Conservation (phyloP, 163 green algal species). For the Prototheca wickerhamii region DNA sequence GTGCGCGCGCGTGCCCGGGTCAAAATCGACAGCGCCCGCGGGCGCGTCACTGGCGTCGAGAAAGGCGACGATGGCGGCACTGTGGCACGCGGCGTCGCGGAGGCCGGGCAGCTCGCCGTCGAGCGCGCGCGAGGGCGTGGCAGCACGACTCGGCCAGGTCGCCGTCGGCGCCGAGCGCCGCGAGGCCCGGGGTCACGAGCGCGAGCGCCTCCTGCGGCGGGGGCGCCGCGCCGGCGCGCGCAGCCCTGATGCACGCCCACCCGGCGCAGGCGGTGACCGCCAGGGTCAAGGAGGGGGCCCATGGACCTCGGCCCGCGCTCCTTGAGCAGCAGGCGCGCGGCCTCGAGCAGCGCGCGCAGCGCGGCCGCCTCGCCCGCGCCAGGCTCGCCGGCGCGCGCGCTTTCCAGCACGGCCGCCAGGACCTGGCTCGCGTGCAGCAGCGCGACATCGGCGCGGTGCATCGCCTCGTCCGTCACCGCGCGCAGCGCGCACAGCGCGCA, state of each 20-base stretch:
- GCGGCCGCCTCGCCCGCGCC: not conserved
- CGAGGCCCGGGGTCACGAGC: not conserved
- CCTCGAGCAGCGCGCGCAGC: not conserved
- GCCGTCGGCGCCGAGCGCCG: not conserved
- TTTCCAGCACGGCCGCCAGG: not conserved
- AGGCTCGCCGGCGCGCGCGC: not conserved
- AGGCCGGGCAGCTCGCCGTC: not conserved
- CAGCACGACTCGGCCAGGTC: not conserved
- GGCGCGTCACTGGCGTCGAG: not conserved
- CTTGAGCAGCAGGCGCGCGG: not conserved
- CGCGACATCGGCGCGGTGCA: not conserved
- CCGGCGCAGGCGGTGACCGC: no score
- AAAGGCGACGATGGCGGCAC: not conserved
- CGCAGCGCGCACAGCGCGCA: not conserved
- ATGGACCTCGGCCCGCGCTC: no score
- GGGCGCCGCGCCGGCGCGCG: not conserved
- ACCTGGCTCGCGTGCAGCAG: constrained; percentile 6
- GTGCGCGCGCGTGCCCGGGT: not conserved
- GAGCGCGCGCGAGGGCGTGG: not conserved
- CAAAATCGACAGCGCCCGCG: not conserved
- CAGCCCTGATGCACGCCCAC: not conserved
- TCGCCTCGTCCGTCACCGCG: not conserved
- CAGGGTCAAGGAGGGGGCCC: no score
- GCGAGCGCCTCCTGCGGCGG: not conserved
- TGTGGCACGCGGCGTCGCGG: not conserved